Evolutionary conservation across 2,329 filamentous ascomycete species (phyloP).

Genomic region (Arthrobotrys musiformis): DNA sequence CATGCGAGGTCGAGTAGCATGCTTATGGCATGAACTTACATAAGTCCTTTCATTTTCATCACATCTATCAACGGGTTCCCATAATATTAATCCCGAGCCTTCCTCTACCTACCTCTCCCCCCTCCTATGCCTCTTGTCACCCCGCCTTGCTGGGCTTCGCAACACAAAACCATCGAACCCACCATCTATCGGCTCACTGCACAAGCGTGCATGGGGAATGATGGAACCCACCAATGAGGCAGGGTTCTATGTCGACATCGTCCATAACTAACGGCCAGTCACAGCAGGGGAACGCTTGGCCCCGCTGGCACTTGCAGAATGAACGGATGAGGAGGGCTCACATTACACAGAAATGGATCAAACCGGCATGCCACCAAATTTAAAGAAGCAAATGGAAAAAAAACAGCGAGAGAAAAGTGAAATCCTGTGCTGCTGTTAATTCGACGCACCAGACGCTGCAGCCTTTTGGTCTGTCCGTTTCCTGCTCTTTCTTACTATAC

Average conservation of each 20-base stretch:
- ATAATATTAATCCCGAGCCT: background rate
- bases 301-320: conserved; percentile 20
- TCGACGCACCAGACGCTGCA: conserved; percentile 13
- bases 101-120: background rate
- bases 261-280: conserved; percentile 6
- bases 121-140: conserved; percentile 15
- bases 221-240: conserved; percentile 20
- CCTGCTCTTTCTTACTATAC: background rate
- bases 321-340: conserved; percentile 18
- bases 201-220: conserved; percentile 45
- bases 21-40: background rate
- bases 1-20: background rate
- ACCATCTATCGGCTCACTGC: conserved; percentile 31
- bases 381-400: conserved; percentile 43
- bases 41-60: no score
- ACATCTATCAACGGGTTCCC: no score
- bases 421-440: conserved; percentile 49
- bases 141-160: conserved; percentile 40
- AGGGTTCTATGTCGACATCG: conserved; percentile 34
- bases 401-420: no score
- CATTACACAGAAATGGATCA: conserved; percentile 17
- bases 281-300: conserved; percentile 23
- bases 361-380: conserved; percentile 17
- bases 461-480: conserved; percentile 1
- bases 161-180: conserved; percentile 7